phyloP scores from a whole-genome alignment of 2,329 filamentous ascomycete species.

The Fusarium siculi region DNA sequence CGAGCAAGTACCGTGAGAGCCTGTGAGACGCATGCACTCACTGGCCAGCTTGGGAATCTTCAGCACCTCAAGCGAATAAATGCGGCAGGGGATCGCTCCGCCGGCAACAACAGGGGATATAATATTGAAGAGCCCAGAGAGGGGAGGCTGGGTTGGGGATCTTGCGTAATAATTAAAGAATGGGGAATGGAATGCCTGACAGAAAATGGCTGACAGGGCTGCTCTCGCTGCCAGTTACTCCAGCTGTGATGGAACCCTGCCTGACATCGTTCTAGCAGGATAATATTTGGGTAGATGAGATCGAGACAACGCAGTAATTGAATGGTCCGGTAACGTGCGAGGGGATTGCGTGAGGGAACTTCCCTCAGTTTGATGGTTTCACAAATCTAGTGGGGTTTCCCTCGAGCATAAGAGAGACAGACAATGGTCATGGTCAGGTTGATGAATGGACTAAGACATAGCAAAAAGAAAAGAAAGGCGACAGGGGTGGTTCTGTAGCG shows the following conservation, averaged over 20 bases:
- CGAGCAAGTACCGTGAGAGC: conserved; percentile 14
- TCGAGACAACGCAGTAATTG: neutral
- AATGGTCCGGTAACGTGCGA: conserved; percentile 1
- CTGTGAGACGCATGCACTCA: conserved; percentile 25
- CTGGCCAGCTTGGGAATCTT: conserved; percentile 20
- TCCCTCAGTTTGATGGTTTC: conserved; percentile 15
- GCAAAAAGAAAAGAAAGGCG: conserved; percentile 28
- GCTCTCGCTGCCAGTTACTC: conserved; percentile 21
- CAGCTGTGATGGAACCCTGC: conserved; percentile 8
- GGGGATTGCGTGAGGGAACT: neutral
- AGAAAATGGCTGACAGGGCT: conserved; percentile 25
- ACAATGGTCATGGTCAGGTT: conserved; percentile 18
- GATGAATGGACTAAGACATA: conserved; percentile 22
- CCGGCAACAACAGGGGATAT: conserved; percentile 16
- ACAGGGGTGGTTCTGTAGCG: conserved; percentile 33
- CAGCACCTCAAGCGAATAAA: conserved; percentile 10
- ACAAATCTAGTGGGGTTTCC: conserved; percentile 19
- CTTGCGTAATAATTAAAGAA: conserved; percentile 33
- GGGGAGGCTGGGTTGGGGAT: conserved; percentile 20
- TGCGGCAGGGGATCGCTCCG: conserved; percentile 21
- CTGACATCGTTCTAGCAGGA: neutral
- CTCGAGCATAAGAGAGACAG: conserved; percentile 24
- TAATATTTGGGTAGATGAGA: neutral
- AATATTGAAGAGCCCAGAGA: conserved; percentile 14
- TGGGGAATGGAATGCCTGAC: conserved; percentile 36